Conservation (phyloP, 768 basidiomycete species). For the Dentipellis fragilis region DNA sequence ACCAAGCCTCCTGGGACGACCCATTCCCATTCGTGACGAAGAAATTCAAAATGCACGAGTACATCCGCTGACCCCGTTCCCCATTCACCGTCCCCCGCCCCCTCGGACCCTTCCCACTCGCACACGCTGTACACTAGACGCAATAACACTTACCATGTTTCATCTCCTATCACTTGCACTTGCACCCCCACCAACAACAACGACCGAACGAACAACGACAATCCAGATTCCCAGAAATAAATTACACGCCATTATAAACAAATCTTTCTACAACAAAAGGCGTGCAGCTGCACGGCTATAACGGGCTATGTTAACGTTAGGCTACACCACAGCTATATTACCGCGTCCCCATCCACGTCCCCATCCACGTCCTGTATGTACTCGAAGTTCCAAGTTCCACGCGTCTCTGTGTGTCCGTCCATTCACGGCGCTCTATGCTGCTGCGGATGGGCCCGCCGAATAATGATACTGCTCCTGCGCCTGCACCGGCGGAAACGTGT, state of each 20-base stretch:
- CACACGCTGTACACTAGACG: background rate
- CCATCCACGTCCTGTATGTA: background rate
- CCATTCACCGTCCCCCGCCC: background rate
- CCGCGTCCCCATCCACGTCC: background rate
- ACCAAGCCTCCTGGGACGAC: constrained; percentile 14
- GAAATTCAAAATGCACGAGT: constrained; percentile 15
- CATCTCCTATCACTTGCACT: background rate
- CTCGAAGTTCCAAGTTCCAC: background rate
- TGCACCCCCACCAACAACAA: background rate
- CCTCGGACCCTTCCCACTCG: background rate
- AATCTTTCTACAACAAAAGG: background rate
- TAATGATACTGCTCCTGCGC: constrained; percentile 5
- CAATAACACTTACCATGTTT: background rate
- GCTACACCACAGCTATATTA: no score
- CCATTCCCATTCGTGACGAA: constrained; percentile 13
- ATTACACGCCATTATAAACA: background rate
- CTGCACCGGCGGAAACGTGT: background rate
- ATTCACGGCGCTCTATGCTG: constrained; percentile 13
- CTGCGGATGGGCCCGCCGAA: constrained; percentile 1
- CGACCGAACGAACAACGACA: background rate
- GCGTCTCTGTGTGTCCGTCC: no score
- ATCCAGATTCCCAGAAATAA: constrained; percentile 6
- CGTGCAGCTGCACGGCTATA: background rate
- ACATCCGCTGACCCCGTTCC: constrained; percentile 6
- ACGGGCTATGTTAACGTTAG: background rate